Evolutionary conservation across 2,329 filamentous ascomycete genomes (phyloP), one percentile per base, ranked within the genome.

Genomic region (Aspergillus intermedius): DNA sequence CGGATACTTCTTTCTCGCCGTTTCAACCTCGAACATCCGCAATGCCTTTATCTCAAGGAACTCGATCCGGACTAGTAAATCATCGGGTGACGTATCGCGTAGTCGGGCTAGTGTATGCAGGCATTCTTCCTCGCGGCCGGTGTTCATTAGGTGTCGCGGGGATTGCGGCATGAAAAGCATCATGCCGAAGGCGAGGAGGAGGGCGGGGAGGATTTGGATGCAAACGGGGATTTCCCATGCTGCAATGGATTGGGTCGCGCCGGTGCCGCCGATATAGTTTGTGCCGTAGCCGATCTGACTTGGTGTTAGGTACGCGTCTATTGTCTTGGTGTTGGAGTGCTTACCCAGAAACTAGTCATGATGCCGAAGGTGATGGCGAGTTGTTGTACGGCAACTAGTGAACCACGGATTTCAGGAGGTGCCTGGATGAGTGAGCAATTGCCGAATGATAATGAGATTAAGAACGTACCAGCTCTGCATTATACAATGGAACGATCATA

Each of bases 41-140:
- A 88, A 81, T 0, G 86, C 85, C 64, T 87, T 87, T 67, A 91
- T 89, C 63, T 91, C 87, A 12, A 88, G 77, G 61, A 84, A 88
- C 59, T 91, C 87, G 1, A 90, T 75, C 53, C 86, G 79, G 41
- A 91, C 81, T 0, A 88, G 77, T 49, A 87, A 79, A 60, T 89
- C 79, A 56, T 87, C 80, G 9, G 72, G 62, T 0, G 80, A 66
- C 0, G 88, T 74, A 7, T 73, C 76, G n/a, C 87, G 82, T 2
- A 91, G 78, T 25, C 64, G 72, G 0, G 85, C 80, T 1, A 90
- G 73, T 0, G 83, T 81, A 8, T 66, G 62, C 3, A 81, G 77
- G 0, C 83, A 84, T 63, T 91, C 86, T 0, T 76, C 74, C 58
- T 89, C 85, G 19, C 85, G 80, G 44, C 71, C 74, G 50, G 84